These are phyloP conservation scores for Verticillium tricorpus DNA, from an alignment of 2,329 filamentous ascomycete genomes.

Conservation along the genomic window DNA sequence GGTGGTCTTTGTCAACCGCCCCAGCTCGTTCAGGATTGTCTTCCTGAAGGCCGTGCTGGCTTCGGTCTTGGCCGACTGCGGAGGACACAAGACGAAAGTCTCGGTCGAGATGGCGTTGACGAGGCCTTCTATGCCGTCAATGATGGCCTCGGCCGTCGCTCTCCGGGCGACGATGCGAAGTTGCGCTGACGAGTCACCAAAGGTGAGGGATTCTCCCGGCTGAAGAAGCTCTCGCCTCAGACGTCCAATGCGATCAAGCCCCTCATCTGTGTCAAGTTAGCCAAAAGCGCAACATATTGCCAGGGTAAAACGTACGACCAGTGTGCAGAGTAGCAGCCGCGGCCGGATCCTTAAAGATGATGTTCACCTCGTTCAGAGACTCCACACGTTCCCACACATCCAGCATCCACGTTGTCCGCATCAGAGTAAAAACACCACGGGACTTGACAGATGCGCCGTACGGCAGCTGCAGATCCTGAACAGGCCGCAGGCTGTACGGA, in stretches of 20 bases:
- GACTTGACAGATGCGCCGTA: conserved; percentile 30
- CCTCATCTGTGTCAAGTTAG: background rate
- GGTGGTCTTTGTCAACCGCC: background rate
- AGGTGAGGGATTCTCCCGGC: background rate
- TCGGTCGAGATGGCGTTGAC: conserved; percentile 14
- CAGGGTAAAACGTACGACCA: background rate
- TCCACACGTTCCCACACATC: conserved; percentile 39
- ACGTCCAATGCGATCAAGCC: background rate
- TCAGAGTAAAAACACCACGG: conserved; percentile 33
- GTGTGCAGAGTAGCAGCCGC: background rate
- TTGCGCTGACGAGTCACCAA: background rate
- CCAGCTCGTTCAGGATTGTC: background rate
- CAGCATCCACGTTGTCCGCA: conserved; percentile 47
- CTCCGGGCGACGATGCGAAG: conserved; percentile 31
- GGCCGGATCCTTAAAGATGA: conserved; percentile 26
- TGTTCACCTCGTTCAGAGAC: conserved; percentile 32
- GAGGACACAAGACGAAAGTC: background rate
- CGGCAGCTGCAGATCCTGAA: background rate
- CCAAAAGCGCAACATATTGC: background rate
- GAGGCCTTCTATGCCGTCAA: conserved; percentile 24
- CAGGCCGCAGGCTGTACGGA: conserved; percentile 16
- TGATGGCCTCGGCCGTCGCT: conserved; percentile 25
- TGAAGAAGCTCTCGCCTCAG: background rate
- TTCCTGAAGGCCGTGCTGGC: background rate
- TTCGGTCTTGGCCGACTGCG: background rate